Base-by-base conservation (phyloP, 176 grass and related monocot species). In the Phoenix dactylifera region DNA sequence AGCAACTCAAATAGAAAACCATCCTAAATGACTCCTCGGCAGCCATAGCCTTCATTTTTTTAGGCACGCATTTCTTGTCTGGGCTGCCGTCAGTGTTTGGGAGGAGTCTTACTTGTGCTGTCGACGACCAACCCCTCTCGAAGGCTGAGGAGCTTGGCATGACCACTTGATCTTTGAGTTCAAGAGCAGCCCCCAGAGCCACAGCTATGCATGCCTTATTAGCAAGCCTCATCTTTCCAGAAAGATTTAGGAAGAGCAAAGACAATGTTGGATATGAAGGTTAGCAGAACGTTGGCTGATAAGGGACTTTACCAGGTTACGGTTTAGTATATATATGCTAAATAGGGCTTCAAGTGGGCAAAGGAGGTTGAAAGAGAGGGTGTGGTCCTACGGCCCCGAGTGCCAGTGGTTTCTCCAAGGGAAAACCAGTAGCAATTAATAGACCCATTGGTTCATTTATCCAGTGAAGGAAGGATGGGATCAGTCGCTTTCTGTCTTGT, bases 151-250 rank as follows among this genome's bases (percentile, higher is more conserved):
- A 59, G 16, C 30, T 16, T 16, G 57, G 57, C 22, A 26, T n/a
- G 23, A 15, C 57, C 57, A 30, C 57, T 17, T 59, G 24, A 28
- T 59, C 57, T 17, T 59, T 59, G 5, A 59, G 15, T 26, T 59
- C 57, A 59, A 59, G 12, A 6, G 57, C 57, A 30, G 57, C 57
- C 26, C 57, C 57, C 1, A 59, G 15, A 30, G 57, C 26, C 15
- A 59, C 57, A 28, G 57, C 57, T 6, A 59, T 15, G 23, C 57
- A 59, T 59, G 57, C 57, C 6, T 59, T 59, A 25, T 59, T 59
- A 1, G 15, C 57, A 26, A 59, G 26, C 57, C 6, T 59, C 57
- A 59, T 59, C 24, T 16, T 44, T 44, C 35, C 9, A 44, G 35
- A 44, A 44, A 12, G 35, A 44, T 44, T 44, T 44, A 9, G 2